Evolutionary conservation across 1,139 yeast genomes (phyloP).

Genomic region (Blastobotrys persicus): DNA sequence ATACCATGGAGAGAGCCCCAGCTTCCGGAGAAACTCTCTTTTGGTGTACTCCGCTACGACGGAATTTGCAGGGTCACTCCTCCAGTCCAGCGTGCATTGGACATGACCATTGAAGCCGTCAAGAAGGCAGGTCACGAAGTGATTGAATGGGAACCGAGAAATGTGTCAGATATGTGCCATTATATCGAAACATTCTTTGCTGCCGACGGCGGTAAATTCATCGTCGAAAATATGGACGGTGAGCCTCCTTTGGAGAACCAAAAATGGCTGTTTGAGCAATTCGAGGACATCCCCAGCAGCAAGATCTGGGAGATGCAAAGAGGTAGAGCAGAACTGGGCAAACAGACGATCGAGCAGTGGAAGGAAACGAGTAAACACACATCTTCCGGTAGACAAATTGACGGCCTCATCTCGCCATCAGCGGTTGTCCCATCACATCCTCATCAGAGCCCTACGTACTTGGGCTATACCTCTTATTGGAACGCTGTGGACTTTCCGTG

Average conservation of each 20-base stretch:
- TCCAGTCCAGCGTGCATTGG: conserved; percentile 43
- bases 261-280: not conserved
- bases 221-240: not conserved
- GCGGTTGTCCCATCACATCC: conserved; percentile 27
- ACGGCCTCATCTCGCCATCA: conserved; percentile 41
- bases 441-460: conserved; percentile 20
- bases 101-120: conserved; percentile 31
- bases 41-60: conserved; percentile 34
- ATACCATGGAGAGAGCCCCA: conserved; percentile 51
- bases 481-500: conserved; percentile 49
- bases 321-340: conserved; percentile 10
- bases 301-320: conserved; percentile 21
- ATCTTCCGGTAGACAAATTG: conserved; percentile 28
- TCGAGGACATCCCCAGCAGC: conserved; percentile 20
- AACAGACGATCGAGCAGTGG: conserved; percentile 14
- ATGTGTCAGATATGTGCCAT: not conserved
- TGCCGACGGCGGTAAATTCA: not conserved
- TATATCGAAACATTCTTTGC: not conserved
- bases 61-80: conserved; percentile 41
- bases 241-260: not conserved
- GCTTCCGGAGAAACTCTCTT: conserved; percentile 37
- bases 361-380: not conserved
- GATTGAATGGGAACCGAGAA: conserved; percentile 32
- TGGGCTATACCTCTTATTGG: conserved; percentile 44
- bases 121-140: conserved; percentile 41